phyloP scores from a whole-genome alignment of 2,329 filamentous ascomycete genomes.

The Neophaeococcomyces mojaviensis region DNA sequence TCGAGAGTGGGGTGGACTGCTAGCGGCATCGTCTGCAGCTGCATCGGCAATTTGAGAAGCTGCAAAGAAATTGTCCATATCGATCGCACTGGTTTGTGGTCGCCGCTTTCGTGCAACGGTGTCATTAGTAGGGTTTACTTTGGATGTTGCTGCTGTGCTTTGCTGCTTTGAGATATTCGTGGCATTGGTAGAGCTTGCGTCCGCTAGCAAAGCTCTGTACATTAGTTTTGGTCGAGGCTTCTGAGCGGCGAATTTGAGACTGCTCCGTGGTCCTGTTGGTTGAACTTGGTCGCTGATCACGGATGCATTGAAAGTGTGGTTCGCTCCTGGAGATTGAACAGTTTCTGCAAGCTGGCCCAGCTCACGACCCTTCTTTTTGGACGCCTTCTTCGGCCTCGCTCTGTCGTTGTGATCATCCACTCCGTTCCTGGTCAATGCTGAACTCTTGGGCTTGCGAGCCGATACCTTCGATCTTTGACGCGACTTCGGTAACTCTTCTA shows the following conservation, averaged over 20 bases:
- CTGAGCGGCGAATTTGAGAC: slow-evolving; percentile 9
- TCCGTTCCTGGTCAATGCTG: no score
- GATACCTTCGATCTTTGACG: no score
- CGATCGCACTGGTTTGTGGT: neutral
- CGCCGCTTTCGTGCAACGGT: neutral
- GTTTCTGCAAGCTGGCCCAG: neutral
- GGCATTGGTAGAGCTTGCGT: neutral
- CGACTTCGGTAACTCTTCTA: no score
- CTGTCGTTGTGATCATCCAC: no score
- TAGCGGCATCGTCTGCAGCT: neutral
- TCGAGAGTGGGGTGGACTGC: neutral
- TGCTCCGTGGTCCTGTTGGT: slow-evolving; percentile 6
- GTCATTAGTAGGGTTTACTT: neutral
- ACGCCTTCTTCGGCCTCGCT: no score
- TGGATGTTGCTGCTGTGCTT: neutral
- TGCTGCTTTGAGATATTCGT: neutral
- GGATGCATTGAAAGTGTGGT: neutral
- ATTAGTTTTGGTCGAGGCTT: slow-evolving; percentile 38
- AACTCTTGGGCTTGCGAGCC: no score
- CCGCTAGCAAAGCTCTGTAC: slow-evolving; percentile 31
- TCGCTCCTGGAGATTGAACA: neutral
- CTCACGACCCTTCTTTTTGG: no score
- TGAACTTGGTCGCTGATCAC: slow-evolving; percentile 8
- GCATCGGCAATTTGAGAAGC: neutral
- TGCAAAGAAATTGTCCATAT: slow-evolving; percentile 5